Base-by-base conservation (phyloP, 1,139 yeast genomes). In the Pneumocystis sp. region DNA sequence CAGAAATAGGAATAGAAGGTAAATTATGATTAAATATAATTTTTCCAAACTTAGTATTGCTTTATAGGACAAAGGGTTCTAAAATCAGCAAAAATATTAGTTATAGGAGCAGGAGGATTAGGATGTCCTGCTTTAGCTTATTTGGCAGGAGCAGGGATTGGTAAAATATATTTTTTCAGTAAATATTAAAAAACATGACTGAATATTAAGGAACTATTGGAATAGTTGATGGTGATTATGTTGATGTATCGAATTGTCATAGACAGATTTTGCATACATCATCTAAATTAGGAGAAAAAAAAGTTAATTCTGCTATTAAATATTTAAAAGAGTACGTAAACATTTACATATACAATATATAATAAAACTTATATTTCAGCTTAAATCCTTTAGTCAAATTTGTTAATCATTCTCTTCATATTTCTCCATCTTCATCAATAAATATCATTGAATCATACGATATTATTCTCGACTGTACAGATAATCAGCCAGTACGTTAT, bases 31-130 rank as follows among this genome's bases (percentile, higher is more conserved):
- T 25, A 39, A 40, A 50, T 15, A 31, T 39, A 35, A 17, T 57
- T 50, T 50, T 17, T 50, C 39, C 29, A 61, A 25, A 40, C 59
- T 35, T 19, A 19, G 15, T 35, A 7, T 29, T 29, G n/a, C 31
- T 61, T 66, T n/a, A 66, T 69, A 17, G 82, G 85, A 2, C 98
- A 95, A 73, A 67, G 80, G 3, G 77, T 75, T 62, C 76, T 95
- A 63, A 85, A 85, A 70, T 70, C 74, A 0, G 69, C 93, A 1
- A 81, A 78, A 62, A 81, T 90, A 0, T 76, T 93, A 42, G 93
- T 95, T 0, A 81, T 95, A 8, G 99, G 99, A 0, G 97, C 97
- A 0, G 99, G 98, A 15, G 99, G 99, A 0, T 79, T 95, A 12
- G 98, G 98, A 0, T 87, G 96, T 70, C 97, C 98, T 0, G 95